Percentiles rank a stretch among this genome's conserved stretches.
These are phyloP conservation scores for Fusarium cyanostomum DNA, from an alignment of 2,329 filamentous ascomycete species.

Conservation along the genomic window DNA sequence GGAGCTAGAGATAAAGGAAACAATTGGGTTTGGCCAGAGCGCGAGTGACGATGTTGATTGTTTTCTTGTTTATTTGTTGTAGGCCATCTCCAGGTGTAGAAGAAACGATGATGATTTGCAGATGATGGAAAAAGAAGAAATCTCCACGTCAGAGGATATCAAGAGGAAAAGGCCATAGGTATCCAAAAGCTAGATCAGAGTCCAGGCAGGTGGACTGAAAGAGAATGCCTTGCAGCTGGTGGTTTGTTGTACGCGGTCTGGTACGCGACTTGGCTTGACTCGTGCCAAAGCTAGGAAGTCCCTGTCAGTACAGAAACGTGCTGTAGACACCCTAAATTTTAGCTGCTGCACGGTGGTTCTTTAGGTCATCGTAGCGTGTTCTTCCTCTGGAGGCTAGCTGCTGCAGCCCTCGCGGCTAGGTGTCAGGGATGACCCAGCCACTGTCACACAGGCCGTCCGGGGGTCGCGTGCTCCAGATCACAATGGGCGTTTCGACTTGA, in stretches of 20 bases:
- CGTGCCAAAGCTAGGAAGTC: conserved; percentile 1
- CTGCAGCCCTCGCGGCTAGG: background rate
- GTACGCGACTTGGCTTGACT: conserved; percentile 31
- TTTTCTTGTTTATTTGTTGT: conserved; percentile 28
- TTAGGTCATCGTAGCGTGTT: conserved; percentile 13
- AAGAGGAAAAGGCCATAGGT: background rate
- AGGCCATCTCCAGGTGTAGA: background rate
- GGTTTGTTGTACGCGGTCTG: conserved; percentile 30
- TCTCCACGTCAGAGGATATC: background rate
- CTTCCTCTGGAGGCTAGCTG: conserved; percentile 12
- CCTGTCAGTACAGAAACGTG: conserved; percentile 11
- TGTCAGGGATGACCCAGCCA: background rate
- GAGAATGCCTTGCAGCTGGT: conserved; percentile 7
- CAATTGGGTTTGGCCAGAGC: conserved; percentile 22
- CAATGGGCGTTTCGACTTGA: background rate
- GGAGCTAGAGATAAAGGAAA: conserved; percentile 31
- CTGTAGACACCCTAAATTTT: conserved; percentile 34
- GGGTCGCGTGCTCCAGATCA: conserved; percentile 13
- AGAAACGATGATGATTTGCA: background rate
- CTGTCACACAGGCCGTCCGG: conserved; percentile 4
- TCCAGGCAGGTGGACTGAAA: background rate
- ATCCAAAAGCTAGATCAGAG: background rate
- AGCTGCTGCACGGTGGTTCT: conserved; percentile 19
- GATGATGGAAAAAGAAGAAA: background rate
- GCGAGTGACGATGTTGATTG: conserved; percentile 25